Base-by-base conservation (phyloP, 2,329 filamentous ascomycete genomes). In the Fusarium pininemorale region DNA sequence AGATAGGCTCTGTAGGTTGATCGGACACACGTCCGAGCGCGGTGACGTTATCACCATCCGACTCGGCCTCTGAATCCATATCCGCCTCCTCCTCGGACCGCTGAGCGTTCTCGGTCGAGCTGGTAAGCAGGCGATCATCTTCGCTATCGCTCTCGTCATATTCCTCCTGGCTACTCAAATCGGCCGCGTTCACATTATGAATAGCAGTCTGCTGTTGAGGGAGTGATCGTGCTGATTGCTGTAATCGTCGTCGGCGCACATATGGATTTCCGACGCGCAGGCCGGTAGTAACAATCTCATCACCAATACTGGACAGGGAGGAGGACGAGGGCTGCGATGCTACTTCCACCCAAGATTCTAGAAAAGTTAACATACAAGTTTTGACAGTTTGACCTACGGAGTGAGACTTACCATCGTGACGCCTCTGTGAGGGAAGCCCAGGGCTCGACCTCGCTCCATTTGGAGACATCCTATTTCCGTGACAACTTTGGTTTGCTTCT, bases 321-420 rank as follows among this genome's bases (percentile, higher is more conserved):
- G 96, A 98, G 5, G 96, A 97, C 1, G 96, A 98, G 13, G 96
- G 95, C 77, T 96, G 94, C 8, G 96, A 98, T 53, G 93, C 90
- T 69, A 99, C 91, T 82, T 99, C 96, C 77, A 98, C 91, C 96
- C 96, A 99, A 14, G 96, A 98, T 85, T 98, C 96, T 95, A 86
- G 75, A 65, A 38, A 13, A 20, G 64, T 78, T 65, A 79, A 68
- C 44, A 56, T 57, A 54, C 32, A 30, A 50, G 39, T 41, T 28
- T 28, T 24, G 24, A 30, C 48, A 57, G 15, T 41, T 35, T 38
- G 45, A 60, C 45, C 50, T n/a, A 45, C 39, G 57, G 59, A 53
- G 38, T 30, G 54, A 64, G 38, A 77, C 80, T 48, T 74, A 83
- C 82, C 82, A 66, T 84, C 82, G 56, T 81, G 80, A 38, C 82